Percentiles rank a stretch among this genome's conserved stretches.
phyloP scores from a whole-genome alignment of 495 filamentous ascomycete species.

The Penicillium nucicola region DNA sequence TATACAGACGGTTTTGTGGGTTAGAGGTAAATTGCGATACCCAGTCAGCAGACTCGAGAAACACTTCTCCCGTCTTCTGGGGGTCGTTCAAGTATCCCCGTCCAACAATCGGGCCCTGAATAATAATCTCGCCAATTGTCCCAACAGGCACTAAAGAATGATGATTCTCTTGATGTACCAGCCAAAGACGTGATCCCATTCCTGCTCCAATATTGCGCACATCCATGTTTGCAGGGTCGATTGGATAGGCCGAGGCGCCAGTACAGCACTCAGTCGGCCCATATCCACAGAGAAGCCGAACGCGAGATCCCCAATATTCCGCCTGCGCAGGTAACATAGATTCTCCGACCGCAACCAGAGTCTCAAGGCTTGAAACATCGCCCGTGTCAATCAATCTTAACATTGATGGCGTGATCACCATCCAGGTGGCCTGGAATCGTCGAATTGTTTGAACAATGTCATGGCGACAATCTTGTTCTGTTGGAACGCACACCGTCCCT shows the following conservation, averaged over 20 bases:
- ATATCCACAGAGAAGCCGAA: conserved; percentile 25
- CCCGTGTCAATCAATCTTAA: conserved; percentile 23
- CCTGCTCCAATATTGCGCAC: background rate
- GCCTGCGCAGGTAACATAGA: conserved; percentile 14
- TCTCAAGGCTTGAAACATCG: conserved; percentile 35
- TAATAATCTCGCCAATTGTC: conserved; percentile 40
- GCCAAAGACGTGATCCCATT: background rate
- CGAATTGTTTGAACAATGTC: background rate
- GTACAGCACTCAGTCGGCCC: conserved; percentile 43
- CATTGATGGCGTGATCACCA: conserved; percentile 25
- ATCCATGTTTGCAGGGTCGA: conserved; percentile 19
- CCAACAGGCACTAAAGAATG: conserved; percentile 35
- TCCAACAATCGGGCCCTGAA: conserved; percentile 33
- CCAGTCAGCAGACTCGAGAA: background rate
- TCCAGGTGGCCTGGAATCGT: background rate
- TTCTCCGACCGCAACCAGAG: conserved; percentile 41
- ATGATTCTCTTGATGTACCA: background rate
- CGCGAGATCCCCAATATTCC: background rate
- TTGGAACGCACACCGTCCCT: background rate
- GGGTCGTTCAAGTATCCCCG: conserved; percentile 28
- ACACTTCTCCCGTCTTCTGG: background rate
- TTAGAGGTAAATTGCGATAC: background rate
- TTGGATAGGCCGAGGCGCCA: background rate
- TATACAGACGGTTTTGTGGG: background rate
- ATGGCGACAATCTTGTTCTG: background rate